These are phyloP conservation scores for Hypoxylon sp. DNA, from an alignment of 2,329 filamentous ascomycete genomes.

Conservation along the genomic window DNA sequence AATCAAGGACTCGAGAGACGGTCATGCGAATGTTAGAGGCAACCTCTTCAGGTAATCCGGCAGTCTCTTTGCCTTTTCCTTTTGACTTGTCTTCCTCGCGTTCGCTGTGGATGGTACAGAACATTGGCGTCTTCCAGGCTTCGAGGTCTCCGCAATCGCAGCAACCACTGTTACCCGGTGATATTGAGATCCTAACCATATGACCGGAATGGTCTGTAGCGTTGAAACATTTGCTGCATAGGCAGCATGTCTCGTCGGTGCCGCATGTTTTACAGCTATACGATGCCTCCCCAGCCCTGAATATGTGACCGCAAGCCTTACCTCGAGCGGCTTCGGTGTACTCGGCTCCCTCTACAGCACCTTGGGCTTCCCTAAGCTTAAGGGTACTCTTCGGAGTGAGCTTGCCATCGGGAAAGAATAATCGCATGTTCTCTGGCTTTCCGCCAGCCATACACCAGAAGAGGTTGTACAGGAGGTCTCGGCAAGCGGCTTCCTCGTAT, in stretches of 20 bases:
- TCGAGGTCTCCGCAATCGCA: slow-evolving; percentile 97
- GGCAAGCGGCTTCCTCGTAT: slow-evolving; percentile 75
- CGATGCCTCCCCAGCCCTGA: slow-evolving; percentile 91
- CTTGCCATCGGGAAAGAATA: slow-evolving; percentile 83
- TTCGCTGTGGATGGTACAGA: slow-evolving; percentile 92
- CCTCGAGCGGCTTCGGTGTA: slow-evolving; percentile 92
- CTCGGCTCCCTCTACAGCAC: slow-evolving; percentile 91
- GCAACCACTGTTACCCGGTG: slow-evolving; percentile 90
- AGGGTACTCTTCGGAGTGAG: slow-evolving; percentile 67
- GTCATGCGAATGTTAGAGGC: slow-evolving; percentile 83
- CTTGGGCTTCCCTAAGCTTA: slow-evolving; percentile 87
- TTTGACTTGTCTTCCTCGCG: slow-evolving; percentile 59
- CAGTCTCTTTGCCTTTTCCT: slow-evolving; percentile 67
- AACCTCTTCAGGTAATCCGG: slow-evolving; percentile 76
- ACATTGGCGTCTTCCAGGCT: slow-evolving; percentile 87
- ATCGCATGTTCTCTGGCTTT: slow-evolving; percentile 74
- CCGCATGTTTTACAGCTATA: slow-evolving; percentile 96
- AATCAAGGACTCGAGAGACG: slow-evolving; percentile 85
- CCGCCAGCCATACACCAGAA: slow-evolving; percentile 88
- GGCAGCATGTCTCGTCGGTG: slow-evolving; percentile 91
- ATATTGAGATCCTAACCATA: slow-evolving; percentile 87
- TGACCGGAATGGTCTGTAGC: slow-evolving; percentile 94
- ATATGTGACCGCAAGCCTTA: slow-evolving; percentile 96
- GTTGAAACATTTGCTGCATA: slow-evolving; percentile 95
- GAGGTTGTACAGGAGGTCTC: slow-evolving; percentile 78